These are phyloP conservation scores for Kwoniella shivajii DNA, from an alignment of 1,284 basidiomycete species.

Conservation along the genomic window DNA sequence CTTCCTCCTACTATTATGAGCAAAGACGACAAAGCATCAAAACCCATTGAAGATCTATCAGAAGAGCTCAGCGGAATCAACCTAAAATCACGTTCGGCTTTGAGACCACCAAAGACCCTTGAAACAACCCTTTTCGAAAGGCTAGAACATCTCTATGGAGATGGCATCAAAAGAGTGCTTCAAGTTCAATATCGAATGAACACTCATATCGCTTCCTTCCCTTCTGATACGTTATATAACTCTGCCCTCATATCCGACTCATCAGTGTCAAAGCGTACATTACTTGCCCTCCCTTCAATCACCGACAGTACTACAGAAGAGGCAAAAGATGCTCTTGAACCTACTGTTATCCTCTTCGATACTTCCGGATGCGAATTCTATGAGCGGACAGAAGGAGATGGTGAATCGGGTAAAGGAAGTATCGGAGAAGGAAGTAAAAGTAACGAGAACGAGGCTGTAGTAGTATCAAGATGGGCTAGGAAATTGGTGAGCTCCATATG, in stretches of 20 bases:
- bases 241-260: conserved; percentile 70
- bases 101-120: conserved; percentile 67
- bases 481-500: conserved; percentile 71
- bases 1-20: conserved; percentile 90
- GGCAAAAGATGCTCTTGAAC: conserved; percentile 67
- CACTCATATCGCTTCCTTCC: conserved; percentile 79
- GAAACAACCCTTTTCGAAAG: conserved; percentile 91
- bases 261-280: conserved; percentile 70
- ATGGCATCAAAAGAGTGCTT: conserved; percentile 80
- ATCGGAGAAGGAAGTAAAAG: conserved; percentile 79
- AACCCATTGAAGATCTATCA: conserved; percentile 2
- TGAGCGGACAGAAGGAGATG: conserved; percentile 62
- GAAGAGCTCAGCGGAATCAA: background rate
- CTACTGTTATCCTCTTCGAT: conserved; percentile 88
- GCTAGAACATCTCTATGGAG: conserved; percentile 81
- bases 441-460: conserved; percentile 88
- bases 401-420: conserved; percentile 51
- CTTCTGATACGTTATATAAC: conserved; percentile 78
- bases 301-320: conserved; percentile 58
- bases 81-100: background rate
- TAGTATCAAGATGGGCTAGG: conserved; percentile 80
- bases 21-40: conserved; percentile 25
- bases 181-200: conserved; percentile 93
- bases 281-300: conserved; percentile 69
- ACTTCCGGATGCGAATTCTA: conserved; percentile 91